Evolutionary conservation across 1,284 basidiomycete species (phyloP), one percentile per base, ranked within the genome.

Genomic region (Bothia castanella): DNA sequence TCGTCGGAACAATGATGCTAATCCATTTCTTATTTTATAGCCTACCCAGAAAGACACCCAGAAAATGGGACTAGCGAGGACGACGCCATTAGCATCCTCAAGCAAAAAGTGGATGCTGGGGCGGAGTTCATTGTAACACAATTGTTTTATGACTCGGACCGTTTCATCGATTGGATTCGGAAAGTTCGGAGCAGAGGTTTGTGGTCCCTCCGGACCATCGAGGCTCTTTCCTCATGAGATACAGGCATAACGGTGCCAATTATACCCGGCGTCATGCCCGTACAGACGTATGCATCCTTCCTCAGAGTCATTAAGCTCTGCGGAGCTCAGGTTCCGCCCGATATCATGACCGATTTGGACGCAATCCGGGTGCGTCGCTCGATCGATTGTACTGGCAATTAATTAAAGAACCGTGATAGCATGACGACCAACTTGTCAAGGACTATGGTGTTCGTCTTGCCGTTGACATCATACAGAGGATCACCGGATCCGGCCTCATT

Each of bases 41-140:
- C 87, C 16, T 98, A 98, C 61, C 94, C 97, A 1, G 95, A 98
- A 59, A 92, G 93, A 3, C 91, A 97, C 66, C 78, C 85, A 5
- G 88, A 92, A 60, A 78, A 78, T 39, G 72, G 79, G 20, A 69
- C 73, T 6, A 74, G 75, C 47, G 82, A 83, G 55, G 84, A 90
- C 45, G 73, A 73, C n/a, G 89, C 96, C 61, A 76, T 99, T 19
- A 71, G 77, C 3, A 77, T 85, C 61, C 75, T 99, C 53, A 93
- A 93, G 70, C 78, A 79, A 38, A 99, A 99, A 71, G 85, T 98
- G 27, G 90, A 97, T 55, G 93, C 92, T 0, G 97, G 97, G 5
- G 94, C 95, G 2, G 88, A 97, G 57, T 97, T 95, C 68, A 92
- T 99, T 58, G 80, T 99, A 54, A 98, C 97, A 0, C 97, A 99